Conservation (phyloP, 1,284 basidiomycete species). For the Ceraceosorus guamensis region DNA sequence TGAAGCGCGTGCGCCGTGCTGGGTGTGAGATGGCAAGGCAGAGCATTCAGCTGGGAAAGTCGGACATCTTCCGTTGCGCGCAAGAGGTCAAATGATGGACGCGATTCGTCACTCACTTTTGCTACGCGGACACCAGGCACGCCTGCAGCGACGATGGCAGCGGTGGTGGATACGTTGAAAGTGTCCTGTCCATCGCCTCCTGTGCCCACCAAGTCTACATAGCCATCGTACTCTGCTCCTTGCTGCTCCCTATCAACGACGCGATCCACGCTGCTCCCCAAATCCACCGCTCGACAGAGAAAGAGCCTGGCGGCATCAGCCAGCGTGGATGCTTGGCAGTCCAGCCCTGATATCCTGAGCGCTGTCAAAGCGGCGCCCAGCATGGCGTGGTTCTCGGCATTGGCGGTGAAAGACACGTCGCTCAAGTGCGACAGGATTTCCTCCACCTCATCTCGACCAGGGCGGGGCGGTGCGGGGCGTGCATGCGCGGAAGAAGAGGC, state of each 20-base stretch:
- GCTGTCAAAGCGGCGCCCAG: constrained; percentile 40
- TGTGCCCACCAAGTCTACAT: constrained; percentile 57
- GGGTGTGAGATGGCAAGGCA: background rate
- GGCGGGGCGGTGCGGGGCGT: constrained; percentile 15
- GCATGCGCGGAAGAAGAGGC: constrained; percentile 17
- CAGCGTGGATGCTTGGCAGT: constrained; percentile 31
- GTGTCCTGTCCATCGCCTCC: constrained; percentile 97
- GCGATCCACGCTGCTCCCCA: constrained; percentile 21
- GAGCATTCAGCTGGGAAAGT: background rate
- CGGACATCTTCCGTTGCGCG: background rate
- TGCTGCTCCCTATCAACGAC: background rate
- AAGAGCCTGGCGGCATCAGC: constrained; percentile 33
- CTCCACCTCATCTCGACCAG: constrained; percentile 23
- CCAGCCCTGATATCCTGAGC: constrained; percentile 36
- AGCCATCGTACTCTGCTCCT: constrained; percentile 23
- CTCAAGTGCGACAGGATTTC: constrained; percentile 38
- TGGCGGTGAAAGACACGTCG: constrained; percentile 39
- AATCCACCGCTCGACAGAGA: constrained; percentile 23
- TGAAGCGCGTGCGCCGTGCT: constrained; percentile 89
- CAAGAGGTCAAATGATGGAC: background rate
- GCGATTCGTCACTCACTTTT: constrained; percentile 61
- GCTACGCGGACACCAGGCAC: constrained; percentile 77
- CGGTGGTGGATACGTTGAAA: constrained; percentile 95
- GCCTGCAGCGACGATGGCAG: constrained; percentile 87
- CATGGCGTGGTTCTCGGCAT: constrained; percentile 36